A percentile compares a stretch with the other conserved stretches of the same genome.
Conservation (phyloP, 495 filamentous ascomycete genomes). For the Xylaria palmicola region DNA sequence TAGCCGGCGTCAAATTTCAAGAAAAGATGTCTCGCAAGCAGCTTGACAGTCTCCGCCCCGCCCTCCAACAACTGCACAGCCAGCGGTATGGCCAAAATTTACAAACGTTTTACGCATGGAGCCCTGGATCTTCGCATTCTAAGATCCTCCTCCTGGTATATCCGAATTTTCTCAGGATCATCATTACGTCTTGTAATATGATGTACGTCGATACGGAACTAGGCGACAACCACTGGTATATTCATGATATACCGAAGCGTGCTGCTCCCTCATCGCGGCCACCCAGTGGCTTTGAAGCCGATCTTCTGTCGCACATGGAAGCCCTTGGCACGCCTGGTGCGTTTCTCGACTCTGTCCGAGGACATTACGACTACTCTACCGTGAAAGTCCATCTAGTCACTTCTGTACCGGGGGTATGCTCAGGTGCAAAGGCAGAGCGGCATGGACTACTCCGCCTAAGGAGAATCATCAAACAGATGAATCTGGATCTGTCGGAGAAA, state of each 20-base stretch:
- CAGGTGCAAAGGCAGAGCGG: slow-evolving; percentile 20
- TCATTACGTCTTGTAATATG: slow-evolving; percentile 27
- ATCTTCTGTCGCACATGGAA: slow-evolving; percentile 20
- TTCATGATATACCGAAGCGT: slow-evolving; percentile 22
- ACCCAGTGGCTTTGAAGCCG: slow-evolving; percentile 14
- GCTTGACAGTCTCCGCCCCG: slow-evolving; percentile 11
- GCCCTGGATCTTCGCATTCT: slow-evolving; percentile 19
- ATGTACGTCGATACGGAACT: slow-evolving; percentile 21
- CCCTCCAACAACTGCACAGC: slow-evolving; percentile 10
- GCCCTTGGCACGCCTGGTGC: slow-evolving; percentile 13
- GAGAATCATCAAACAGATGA: slow-evolving; percentile 14
- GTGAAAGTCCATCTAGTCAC: slow-evolving; percentile 23
- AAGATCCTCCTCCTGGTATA: slow-evolving; percentile 24
- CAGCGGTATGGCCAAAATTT: slow-evolving; percentile 19
- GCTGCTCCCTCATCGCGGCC: background rate
- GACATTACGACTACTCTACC: slow-evolving; percentile 16
- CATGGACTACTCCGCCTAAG: slow-evolving; percentile 21
- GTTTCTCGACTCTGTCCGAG: slow-evolving; percentile 19
- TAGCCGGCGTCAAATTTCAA: slow-evolving; percentile 11
- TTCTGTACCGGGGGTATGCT: slow-evolving; percentile 14
- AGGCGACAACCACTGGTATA: slow-evolving; percentile 27
- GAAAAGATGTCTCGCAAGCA: slow-evolving; percentile 18
- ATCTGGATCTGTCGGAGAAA: background rate
- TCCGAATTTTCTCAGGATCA: slow-evolving; percentile 17
- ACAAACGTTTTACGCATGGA: slow-evolving; percentile 22